These are phyloP conservation scores for Pugionium cornutum DNA, from an alignment of 345 rosid genomes.

Conservation along the genomic window DNA sequence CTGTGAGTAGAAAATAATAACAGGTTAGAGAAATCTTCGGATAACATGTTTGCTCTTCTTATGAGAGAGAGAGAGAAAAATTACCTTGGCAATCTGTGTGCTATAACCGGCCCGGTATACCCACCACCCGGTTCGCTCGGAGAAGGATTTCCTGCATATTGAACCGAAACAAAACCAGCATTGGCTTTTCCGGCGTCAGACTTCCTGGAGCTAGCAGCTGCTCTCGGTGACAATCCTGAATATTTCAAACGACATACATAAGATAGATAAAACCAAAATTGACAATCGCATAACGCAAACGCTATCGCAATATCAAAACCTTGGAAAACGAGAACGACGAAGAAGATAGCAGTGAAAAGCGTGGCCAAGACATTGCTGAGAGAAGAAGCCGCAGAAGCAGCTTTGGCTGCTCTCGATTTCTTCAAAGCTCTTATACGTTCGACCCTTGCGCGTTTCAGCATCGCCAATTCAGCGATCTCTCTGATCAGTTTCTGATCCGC, in stretches of 20 bases:
- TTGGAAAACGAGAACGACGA: slow-evolving; percentile 60
- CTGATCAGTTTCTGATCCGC: slow-evolving; percentile 79
- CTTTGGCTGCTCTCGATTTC: slow-evolving; percentile 65
- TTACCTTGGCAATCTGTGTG: slow-evolving; percentile 52
- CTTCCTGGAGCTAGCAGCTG: slow-evolving; percentile 41
- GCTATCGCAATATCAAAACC: slow-evolving; percentile 45
- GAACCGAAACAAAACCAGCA: slow-evolving; percentile 56
- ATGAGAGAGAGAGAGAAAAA: neutral
- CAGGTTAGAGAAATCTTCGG: too few relatives aligned
- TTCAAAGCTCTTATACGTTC: slow-evolving; percentile 86
- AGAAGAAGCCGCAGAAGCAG: slow-evolving; percentile 52
- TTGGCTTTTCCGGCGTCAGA: slow-evolving; percentile 48
- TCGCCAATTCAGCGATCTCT: slow-evolving; percentile 80
- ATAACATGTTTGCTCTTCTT: neutral
- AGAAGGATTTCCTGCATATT: slow-evolving; percentile 51
- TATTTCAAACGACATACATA: neutral
- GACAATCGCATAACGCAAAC: slow-evolving; percentile 10
- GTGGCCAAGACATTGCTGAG: slow-evolving; percentile 55
- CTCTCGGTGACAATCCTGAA: slow-evolving; percentile 70
- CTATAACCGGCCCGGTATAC: slow-evolving; percentile 34
- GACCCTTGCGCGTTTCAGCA: slow-evolving; percentile 78
- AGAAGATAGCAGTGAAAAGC: slow-evolving; percentile 61
- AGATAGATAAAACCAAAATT: neutral
- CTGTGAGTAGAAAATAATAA: slow-evolving; percentile 43
- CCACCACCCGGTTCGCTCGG: slow-evolving; percentile 44